Conservation (phyloP, 495 filamentous ascomycete species). For the Trichocladium antarcticum region DNA sequence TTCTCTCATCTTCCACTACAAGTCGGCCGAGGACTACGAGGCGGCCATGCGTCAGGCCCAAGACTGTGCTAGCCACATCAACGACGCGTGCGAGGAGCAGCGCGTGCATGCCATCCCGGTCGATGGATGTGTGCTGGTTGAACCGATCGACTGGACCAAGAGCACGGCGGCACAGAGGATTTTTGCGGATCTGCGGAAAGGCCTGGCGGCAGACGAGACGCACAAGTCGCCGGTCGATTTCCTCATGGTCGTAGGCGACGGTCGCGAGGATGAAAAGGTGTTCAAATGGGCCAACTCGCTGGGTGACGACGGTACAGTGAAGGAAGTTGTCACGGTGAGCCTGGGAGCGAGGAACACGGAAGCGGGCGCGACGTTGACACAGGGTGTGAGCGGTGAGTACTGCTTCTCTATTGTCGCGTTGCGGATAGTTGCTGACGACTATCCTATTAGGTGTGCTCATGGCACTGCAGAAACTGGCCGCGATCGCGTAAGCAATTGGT, state of each 20-base stretch:
- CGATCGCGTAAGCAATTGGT: constrained; percentile 9
- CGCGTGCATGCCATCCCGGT: constrained; percentile 74
- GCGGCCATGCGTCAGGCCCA: constrained; percentile 64
- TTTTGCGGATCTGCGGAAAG: constrained; percentile 46
- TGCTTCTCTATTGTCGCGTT: background rate
- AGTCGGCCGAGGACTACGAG: constrained; percentile 62
- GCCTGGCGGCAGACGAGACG: constrained; percentile 27
- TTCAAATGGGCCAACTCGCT: constrained; percentile 87
- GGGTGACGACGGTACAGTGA: constrained; percentile 39
- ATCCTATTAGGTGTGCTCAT: constrained; percentile 5
- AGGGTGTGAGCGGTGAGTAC: constrained; percentile 72
- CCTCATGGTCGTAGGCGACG: constrained; percentile 75
- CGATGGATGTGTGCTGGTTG: constrained; percentile 65
- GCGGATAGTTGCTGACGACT: too few relatives aligned
- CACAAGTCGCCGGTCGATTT: constrained; percentile 57
- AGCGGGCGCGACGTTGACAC: constrained; percentile 71
- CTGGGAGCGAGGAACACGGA: constrained; percentile 78
- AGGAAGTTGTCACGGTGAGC: constrained; percentile 68
- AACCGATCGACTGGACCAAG: constrained; percentile 73
- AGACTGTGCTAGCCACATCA: constrained; percentile 85
- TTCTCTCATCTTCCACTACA: constrained; percentile 79
- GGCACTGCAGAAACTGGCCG: constrained; percentile 9
- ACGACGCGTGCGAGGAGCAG: constrained; percentile 74
- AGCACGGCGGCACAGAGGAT: constrained; percentile 62
- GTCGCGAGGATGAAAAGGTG: constrained; percentile 82